Evolutionary conservation across 805 yeast species (phyloP), one percentile per base, ranked within the genome.

Genomic region (Metschnikowia similis): DNA sequence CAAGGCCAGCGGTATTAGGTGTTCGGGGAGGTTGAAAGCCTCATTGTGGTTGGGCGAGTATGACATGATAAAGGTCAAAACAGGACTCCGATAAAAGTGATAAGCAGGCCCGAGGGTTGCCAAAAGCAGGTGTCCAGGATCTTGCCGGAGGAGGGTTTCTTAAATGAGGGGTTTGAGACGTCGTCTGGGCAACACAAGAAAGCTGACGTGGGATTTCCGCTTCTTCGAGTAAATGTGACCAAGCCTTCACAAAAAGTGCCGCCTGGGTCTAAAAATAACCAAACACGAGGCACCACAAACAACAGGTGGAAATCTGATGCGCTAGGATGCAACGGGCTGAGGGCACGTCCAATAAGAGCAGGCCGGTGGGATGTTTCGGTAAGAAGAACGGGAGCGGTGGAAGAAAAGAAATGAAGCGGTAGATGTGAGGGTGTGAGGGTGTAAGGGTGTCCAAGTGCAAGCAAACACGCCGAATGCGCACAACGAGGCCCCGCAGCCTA

Each of bases 11-110:
- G 53, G 59, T 58, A 53, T 65, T 60, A 48, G 70, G 57, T 48
- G 71, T 46, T 47, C 66, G 42, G 51, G 66, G 48, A 41, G 66
- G 56, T 21, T 66, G 63, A 39, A 63, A 58, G 47, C 56, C 57
- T 47, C 58, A 46, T 35, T 69, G 29, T 49, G 47, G 39, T 28
- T 48, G 28, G 43, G 27, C 6, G 47, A 41, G 16, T 48, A 35
- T 21, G 48, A 13, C 42, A 47, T 49, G 36, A 45, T 17, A 9
- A 35, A 44, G 38, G 11, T 26, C 32, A 29, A 28, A 14, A 27
- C 21, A 45, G 46, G 29, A 47, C 7, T 35, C 8, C 37, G 16
- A 16, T 9, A 21, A 21, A 21, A 6, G 11, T 6, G 27, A 14
- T 38, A 21, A 8, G 14, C 17, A 27, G 31, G 35, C 35, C 16